Evolutionary conservation across 805 yeast species (phyloP), one percentile per base, ranked within the genome.

Genomic region (Starmerella vaccinii): DNA sequence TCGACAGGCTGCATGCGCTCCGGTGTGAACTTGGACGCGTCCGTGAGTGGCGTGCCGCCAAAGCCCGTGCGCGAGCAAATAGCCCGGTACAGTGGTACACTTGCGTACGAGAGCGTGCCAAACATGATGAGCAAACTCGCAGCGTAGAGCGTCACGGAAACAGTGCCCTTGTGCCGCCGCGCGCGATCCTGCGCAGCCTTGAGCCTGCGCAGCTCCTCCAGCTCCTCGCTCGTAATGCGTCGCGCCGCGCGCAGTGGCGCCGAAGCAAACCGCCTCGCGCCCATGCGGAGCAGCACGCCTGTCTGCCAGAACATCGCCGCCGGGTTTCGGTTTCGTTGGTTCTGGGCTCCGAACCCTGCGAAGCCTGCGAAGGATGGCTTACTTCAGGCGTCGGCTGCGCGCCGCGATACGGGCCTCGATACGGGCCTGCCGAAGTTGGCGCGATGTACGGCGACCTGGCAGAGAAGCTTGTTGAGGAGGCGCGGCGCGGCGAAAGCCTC

Each of bases 31-130:
- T 76, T 80, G 10, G 80, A 65, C 40, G 72, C 67, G 63, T 92
- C 97, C 0, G 97, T 89, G 59, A 89, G 83, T 10, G 97, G 97
- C 8, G 83, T 81, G 38, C 98, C 98, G 46, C 90, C 96, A 77
- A 84, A 92, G 0, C 98, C 98, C 0, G 97, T 89, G 66, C 94
- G 76, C 60, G 89, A 85, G 71, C 98, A 92, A 27, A 92, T 74
- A 8, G 89, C 87, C 58, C 97, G 72, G 66, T 92, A 92, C 6
- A 92, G 69, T 4, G 97, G 97, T 18, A 92, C 98, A 0, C 96
- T 85, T 9, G 88, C 84, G 67, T 87, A 92, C 0, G 95, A 76
- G 5, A 90, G 70, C 77, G 70, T 13, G 82, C 70, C 55, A 13
- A 57, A 56, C 40, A 54, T 49, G 16, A 59, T 38, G 12, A 60